These are phyloP conservation scores for Haematococcus sp. DNA, from an alignment of 139 green algal genomes.

Conservation along the genomic window DNA sequence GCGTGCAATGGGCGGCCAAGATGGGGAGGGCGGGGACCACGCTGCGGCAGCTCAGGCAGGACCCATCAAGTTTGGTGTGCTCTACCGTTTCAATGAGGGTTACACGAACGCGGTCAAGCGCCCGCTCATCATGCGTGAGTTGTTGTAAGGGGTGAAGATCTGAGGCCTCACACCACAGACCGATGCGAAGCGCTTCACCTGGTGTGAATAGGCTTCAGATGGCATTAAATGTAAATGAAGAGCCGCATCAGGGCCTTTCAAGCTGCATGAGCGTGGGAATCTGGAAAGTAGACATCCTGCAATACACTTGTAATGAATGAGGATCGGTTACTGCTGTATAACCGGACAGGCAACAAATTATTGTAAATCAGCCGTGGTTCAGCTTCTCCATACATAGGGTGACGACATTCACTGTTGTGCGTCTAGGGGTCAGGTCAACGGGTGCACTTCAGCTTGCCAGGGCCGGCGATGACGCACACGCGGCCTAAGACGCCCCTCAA, in stretches of 20 bases:
- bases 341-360: no score
- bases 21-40: background rate
- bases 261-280: no score
- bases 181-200: background rate
- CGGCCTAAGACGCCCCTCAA: no score
- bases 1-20: background rate
- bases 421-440: no score
- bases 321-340: background rate
- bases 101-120: slow-evolving; percentile 92
- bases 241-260: no score
- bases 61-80: slow-evolving; percentile 40
- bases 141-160: slow-evolving; percentile 49
- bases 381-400: no score
- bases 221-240: no score
- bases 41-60: slow-evolving; percentile 5
- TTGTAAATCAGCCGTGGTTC: no score
- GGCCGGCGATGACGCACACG: no score
- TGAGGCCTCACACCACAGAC: background rate
- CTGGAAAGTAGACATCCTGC: background rate
- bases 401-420: no score
- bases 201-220: background rate
- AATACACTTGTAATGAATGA: background rate
- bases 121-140: slow-evolving; percentile 71
- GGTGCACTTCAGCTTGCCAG: no score
- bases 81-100: slow-evolving; percentile 91